A percentile compares a stretch with the other conserved stretches of the same genome.
Conservation (phyloP, 2,329 filamentous ascomycete genomes). For the Ustulina deusta region DNA sequence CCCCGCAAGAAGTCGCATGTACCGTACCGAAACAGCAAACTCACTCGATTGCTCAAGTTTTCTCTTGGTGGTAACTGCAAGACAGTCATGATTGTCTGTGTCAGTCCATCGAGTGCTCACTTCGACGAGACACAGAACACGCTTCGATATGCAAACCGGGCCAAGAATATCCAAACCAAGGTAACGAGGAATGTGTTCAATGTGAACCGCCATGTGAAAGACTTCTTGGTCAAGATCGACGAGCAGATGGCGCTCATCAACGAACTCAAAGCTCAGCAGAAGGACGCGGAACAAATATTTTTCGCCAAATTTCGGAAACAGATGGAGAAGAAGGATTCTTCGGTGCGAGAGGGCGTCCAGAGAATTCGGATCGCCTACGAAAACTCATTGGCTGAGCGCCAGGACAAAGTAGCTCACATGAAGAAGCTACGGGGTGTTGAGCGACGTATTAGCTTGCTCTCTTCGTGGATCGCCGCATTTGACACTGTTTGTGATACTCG, state of each 20-base stretch:
- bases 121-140: slow-evolving; percentile 99
- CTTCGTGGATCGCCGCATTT: slow-evolving; percentile 92
- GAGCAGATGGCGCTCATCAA: slow-evolving; percentile 98
- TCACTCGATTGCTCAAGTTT: slow-evolving; percentile 95
- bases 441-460: slow-evolving; percentile 85
- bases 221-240: slow-evolving; percentile 99
- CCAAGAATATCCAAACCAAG: slow-evolving; percentile 99
- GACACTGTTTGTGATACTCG: slow-evolving; percentile 81
- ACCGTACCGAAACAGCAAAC: slow-evolving; percentile 96
- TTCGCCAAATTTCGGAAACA: slow-evolving; percentile 93
- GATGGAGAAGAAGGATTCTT: slow-evolving; percentile 81
- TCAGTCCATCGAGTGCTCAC: slow-evolving; percentile 94
- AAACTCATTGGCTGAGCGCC: slow-evolving; percentile 79
- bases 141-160: slow-evolving; percentile 93
- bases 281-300: slow-evolving; percentile 83
- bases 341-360: slow-evolving; percentile 80
- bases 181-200: slow-evolving; percentile 99
- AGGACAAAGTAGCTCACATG: slow-evolving; percentile 82
- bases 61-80: slow-evolving; percentile 97
- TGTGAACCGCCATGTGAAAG: slow-evolving; percentile 98
- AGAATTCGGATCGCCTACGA: slow-evolving; percentile 88
- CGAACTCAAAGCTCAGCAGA: slow-evolving; percentile 92
- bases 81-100: slow-evolving; percentile 99
- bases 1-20: slow-evolving; percentile 91
- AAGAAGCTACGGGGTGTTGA: slow-evolving; percentile 86